These are phyloP conservation scores for Cucurbita argyrosperma DNA, from an alignment of 306 rosid species.

Conservation along the genomic window DNA sequence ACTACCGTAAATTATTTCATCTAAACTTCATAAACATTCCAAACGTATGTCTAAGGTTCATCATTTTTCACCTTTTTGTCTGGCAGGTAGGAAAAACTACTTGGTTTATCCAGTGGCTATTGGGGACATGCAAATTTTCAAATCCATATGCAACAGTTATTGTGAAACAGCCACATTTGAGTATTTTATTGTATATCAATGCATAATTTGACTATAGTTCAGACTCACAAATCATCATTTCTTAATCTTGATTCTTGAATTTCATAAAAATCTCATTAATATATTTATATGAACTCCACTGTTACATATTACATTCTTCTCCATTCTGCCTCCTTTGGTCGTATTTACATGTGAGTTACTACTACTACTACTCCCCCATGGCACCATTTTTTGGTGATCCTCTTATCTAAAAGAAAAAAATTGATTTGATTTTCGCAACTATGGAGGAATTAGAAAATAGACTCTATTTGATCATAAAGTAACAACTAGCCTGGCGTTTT, in stretches of 20 bases:
- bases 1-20: neutral
- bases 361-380: neutral
- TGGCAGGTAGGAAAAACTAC: too few relatives aligned
- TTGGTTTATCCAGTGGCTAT: too few relatives aligned
- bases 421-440: too few relatives aligned
- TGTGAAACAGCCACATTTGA: neutral
- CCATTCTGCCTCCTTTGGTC: too few relatives aligned
- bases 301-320: neutral
- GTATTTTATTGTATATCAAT: too few relatives aligned
- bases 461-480: neutral
- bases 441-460: neutral
- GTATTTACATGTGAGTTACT: neutral
- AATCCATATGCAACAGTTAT: too few relatives aligned
- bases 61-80: neutral
- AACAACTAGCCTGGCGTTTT: slow-evolving; percentile 29
- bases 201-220: neutral
- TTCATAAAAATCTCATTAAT: neutral
- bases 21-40: neutral
- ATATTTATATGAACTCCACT: neutral
- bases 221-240: neutral
- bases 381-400: neutral
- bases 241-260: neutral
- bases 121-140: too few relatives aligned
- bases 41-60: neutral
- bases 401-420: neutral